Evolutionary conservation across 1,139 yeast species (phyloP), one percentile per base, ranked within the genome.

Genomic region (Eremothecium sinecaudum): DNA sequence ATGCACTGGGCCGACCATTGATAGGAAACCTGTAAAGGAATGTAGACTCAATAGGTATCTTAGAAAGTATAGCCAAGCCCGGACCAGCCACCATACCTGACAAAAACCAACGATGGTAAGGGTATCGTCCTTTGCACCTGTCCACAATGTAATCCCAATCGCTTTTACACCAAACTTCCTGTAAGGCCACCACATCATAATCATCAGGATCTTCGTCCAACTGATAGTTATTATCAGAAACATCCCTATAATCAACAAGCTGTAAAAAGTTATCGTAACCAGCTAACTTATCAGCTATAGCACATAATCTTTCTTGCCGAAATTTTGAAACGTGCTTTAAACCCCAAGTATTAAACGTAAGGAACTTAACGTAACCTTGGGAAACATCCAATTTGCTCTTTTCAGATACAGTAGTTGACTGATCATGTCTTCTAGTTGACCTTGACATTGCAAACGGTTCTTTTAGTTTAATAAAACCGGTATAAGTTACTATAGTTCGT

Each of bases 81-180:
- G 98, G 97, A 0, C 99, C 99, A 0, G 94, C 63, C 3, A 90
- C 48, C 7, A 90, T 82, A 1, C 98, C 98, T 2, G 93, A 71
- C 45, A 72, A 75, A 60, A 80, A 90, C 37, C 70, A 64, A 42
- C 95, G 68, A 36, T 75, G 60, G 56, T 73, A 76, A 0, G 90
- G 92, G 47, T 71, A 80, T 29, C 56, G 56, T 1, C 50, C 47
- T 2, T 57, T 42, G 40, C 87, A 73, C 8, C 57, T 57, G 2
- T 48, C 44, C 15, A 69, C 66, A 17, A 90, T 59, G 40, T 73
- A 71, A 1, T 71, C 67, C 86, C 90, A 87, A 56, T 90, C 98
- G 30, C 71, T 75, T 44, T 75, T 71, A 30, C 80, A 79, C 99
- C 99, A 90, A 7, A 92, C 69, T 56, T 90, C 98, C 56, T 90